Evolutionary conservation across 306 rosid species (phyloP).

Genomic region (Parietaria judaica): DNA sequence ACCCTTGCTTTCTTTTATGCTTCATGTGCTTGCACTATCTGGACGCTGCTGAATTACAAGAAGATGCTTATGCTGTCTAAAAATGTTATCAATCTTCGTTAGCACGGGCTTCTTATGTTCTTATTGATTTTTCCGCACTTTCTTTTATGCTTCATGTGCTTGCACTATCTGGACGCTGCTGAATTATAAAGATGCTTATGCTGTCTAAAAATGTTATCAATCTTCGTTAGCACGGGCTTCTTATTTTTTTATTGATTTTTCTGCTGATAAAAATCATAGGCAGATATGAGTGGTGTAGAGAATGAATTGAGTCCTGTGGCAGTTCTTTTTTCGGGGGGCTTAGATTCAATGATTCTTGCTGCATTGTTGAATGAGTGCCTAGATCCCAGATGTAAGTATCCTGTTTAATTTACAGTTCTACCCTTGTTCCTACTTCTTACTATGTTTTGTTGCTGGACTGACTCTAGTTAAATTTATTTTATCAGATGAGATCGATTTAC

Average conservation of each 20-base stretch:
- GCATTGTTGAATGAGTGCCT: conserved; percentile 78
- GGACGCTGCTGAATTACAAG: too few relatives aligned
- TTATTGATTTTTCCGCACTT: conserved; percentile 13
- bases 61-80: neutral
- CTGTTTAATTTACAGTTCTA: neutral
- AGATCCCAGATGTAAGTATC: conserved; percentile 62
- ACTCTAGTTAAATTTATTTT: conserved; percentile 19
- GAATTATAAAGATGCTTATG: too few relatives aligned
- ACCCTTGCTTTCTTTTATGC: too few relatives aligned
- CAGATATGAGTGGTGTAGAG: conserved; percentile 32
- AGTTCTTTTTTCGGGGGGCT: conserved; percentile 89
- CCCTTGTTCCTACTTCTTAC: conserved; percentile 9
- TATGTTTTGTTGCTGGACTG: conserved; percentile 19
- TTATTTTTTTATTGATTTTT: conserved; percentile 12
- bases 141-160: too few relatives aligned
- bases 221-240: neutral
- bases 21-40: too few relatives aligned
- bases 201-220: neutral
- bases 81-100: conserved; percentile 2
- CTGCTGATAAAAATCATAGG: conserved; percentile 43
- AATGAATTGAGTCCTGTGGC: conserved; percentile 63
- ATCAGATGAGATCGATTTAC: conserved; percentile 83
- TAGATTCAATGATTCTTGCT: conserved; percentile 96
- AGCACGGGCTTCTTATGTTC: neutral
- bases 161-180: too few relatives aligned